Percentiles rank a stretch among this genome's conserved stretches.
These are phyloP conservation scores for Trichophyton benhamiae DNA, from an alignment of 2,329 filamentous ascomycete genomes.

Conservation along the genomic window DNA sequence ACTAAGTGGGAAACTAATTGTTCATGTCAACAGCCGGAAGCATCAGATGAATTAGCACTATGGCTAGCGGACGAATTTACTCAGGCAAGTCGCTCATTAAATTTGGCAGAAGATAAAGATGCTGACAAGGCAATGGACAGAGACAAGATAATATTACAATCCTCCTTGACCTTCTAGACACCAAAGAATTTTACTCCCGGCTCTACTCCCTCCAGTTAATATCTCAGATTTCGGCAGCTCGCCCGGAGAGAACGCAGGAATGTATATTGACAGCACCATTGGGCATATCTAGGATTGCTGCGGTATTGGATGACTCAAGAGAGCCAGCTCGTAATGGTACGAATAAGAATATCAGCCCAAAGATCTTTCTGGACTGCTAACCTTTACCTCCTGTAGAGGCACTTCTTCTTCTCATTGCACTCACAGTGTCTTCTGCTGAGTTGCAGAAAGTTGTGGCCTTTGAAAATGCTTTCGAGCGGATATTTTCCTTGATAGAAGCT, in stretches of 20 bases:
- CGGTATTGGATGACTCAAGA: constrained; percentile 67
- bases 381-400: constrained; percentile 43
- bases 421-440: constrained; percentile 76
- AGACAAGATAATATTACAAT: constrained; percentile 92
- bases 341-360: background rate
- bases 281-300: constrained; percentile 75
- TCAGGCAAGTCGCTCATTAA: constrained; percentile 44
- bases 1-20: constrained; percentile 16
- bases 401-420: constrained; percentile 70
- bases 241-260: constrained; percentile 86
- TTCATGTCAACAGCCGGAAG: constrained; percentile 55
- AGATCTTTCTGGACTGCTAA: background rate
- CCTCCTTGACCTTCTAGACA: constrained; percentile 78
- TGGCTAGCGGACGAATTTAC: constrained; percentile 98
- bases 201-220: constrained; percentile 86
- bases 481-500: constrained; percentile 67
- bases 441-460: constrained; percentile 94
- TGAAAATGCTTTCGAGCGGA: constrained; percentile 78
- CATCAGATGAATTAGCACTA: constrained; percentile 86
- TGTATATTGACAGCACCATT: constrained; percentile 81
- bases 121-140: constrained; percentile 37
- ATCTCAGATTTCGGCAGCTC: constrained; percentile 68
- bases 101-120: background rate
- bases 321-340: constrained; percentile 72
- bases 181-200: constrained; percentile 76